phyloP scores from a whole-genome alignment of 257 asterid species.

The Solanum pinnatisectum region DNA sequence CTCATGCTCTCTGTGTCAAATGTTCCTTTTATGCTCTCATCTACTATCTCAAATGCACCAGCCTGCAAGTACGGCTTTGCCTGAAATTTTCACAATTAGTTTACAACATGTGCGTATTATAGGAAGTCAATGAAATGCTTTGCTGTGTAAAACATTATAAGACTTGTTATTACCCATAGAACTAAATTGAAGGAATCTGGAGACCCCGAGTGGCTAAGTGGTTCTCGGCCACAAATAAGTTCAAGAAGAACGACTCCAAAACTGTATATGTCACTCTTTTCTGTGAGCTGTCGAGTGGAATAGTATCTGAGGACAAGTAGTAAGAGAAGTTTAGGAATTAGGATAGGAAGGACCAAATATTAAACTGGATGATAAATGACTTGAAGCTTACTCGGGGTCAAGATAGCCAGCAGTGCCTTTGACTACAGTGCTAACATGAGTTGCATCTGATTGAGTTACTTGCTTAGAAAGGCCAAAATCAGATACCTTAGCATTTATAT shows the following conservation, averaged over 20 bases:
- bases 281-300: constrained; percentile 80
- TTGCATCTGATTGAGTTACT: constrained; percentile 64
- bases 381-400: constrained; percentile 70
- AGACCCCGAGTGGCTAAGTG: constrained; percentile 73
- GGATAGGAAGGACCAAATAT: background rate
- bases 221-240: constrained; percentile 92
- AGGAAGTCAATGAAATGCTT: background rate
- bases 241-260: constrained; percentile 93
- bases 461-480: constrained; percentile 95
- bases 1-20: constrained; percentile 84
- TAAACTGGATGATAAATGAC: background rate
- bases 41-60: constrained; percentile 86
- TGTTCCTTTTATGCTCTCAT: constrained; percentile 63
- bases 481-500: constrained; percentile 84
- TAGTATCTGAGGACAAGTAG: constrained; percentile 49
- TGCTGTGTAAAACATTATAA: background rate
- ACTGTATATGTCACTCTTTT: constrained; percentile 84
- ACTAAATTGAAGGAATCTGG: constrained; percentile 93
- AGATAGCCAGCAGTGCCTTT: constrained; percentile 97
- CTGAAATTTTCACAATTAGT: constrained; percentile 30
- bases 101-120: background rate
- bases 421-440: constrained; percentile 76
- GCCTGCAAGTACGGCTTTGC: constrained; percentile 98
- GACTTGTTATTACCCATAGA: constrained; percentile 51
- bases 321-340: background rate